Conservation (phyloP, 2,329 filamentous ascomycete genomes). For the Colletotrichum sp. region DNA sequence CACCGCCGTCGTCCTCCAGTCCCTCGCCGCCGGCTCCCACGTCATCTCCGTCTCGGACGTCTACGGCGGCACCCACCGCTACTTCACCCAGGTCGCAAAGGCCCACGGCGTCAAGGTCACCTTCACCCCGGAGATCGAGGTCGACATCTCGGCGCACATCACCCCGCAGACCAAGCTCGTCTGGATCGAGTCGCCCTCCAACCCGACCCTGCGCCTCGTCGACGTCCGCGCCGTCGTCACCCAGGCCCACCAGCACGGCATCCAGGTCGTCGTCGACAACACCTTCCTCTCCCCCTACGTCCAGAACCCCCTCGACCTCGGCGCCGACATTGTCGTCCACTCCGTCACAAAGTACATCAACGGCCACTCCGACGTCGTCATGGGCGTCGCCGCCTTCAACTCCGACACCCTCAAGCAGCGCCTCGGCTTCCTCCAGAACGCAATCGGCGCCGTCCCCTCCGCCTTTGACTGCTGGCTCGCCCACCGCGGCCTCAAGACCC, state of each 20-base stretch:
- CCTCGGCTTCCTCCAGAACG: conserved; percentile 93
- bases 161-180: conserved; percentile 88
- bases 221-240: conserved; percentile 88
- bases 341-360: conserved; percentile 99
- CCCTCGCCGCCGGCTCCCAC: conserved; percentile 87
- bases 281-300: conserved; percentile 97
- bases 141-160: conserved; percentile 85
- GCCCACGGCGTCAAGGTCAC: conserved; percentile 94
- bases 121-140: conserved; percentile 91
- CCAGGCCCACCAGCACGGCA: conserved; percentile 84
- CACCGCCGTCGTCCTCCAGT: conserved; percentile 92
- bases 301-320: conserved; percentile 93
- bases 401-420: conserved; percentile 77
- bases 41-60: conserved; percentile 97
- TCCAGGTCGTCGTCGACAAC: conserved; percentile 98
- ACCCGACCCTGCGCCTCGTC: conserved; percentile 90
- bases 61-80: conserved; percentile 96
- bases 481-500: conserved; percentile 94
- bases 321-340: conserved; percentile 96
- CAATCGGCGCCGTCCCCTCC: conserved; percentile 92
- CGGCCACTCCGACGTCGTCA: conserved; percentile 94
- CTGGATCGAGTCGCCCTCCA: conserved; percentile 96
- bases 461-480: conserved; percentile 98
- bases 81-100: conserved; percentile 97
- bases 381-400: conserved; percentile 97